A percentile compares a stretch with the other conserved stretches of the same genome.
These are phyloP conservation scores for Rhynchosporium agropyri DNA, from an alignment of 2,329 filamentous ascomycete genomes.

Conservation along the genomic window DNA sequence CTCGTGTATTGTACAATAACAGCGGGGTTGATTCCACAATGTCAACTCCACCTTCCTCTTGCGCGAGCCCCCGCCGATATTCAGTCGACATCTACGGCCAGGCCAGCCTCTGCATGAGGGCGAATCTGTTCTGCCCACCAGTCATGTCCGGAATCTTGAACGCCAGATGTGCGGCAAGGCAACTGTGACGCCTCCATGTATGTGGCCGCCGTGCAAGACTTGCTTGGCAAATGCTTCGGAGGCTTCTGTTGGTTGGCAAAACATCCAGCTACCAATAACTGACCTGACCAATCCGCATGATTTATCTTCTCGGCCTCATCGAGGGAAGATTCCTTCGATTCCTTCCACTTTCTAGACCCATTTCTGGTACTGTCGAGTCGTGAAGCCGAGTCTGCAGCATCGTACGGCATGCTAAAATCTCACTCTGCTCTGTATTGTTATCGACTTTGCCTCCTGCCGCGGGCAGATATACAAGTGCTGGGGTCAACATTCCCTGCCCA, in stretches of 20 bases:
- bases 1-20: too few relatives aligned
- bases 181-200: slow-evolving; percentile 11
- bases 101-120: not conserved
- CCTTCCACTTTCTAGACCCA: not conserved
- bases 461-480: slow-evolving; percentile 13
- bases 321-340: not conserved
- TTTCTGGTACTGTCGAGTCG: not conserved
- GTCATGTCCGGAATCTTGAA: not conserved
- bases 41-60: slow-evolving; percentile 11
- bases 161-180: not conserved
- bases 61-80: slow-evolving; percentile 8
- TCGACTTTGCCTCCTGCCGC: slow-evolving; percentile 17
- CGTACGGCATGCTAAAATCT: not conserved
- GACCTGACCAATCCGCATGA: not conserved
- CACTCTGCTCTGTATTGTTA: slow-evolving; percentile 12
- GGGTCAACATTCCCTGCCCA: slow-evolving; percentile 8
- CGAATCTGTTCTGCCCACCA: not conserved
- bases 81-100: not conserved
- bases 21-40: not conserved
- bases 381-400: not conserved
- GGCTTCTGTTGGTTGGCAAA: slow-evolving; percentile 15
- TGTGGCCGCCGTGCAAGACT: slow-evolving; percentile 17
- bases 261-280: slow-evolving; percentile 5
- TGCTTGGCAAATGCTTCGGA: slow-evolving; percentile 15
- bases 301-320: slow-evolving; percentile 8